Evolutionary conservation across 495 filamentous ascomycete species (phyloP), one percentile per base, ranked within the genome.

Genomic region (Penicillium antarcticum): DNA sequence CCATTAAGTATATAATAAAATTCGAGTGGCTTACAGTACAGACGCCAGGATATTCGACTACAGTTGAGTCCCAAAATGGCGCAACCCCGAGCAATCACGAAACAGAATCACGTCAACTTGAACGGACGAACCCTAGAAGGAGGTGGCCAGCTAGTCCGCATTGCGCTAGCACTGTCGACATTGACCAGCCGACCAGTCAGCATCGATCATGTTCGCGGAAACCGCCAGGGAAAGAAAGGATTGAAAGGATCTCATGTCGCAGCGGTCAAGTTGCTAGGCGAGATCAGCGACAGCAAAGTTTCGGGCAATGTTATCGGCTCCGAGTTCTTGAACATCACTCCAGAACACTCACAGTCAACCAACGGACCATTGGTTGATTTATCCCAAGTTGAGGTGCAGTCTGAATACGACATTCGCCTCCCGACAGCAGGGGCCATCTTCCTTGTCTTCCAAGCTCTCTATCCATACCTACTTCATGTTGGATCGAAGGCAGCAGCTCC

Each of bases 121-220:
- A 86, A 90, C 54, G 88, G 88, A 31, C 67, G 78, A 38, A 87
- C 81, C 1, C 87, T 92, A 11, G 91, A 95, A 72, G 90, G 91
- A 33, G 91, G 90, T 26, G 91, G 90, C 8, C 90, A 96, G 65
- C 73, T 96, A 1, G 78, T 94, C 24, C 81, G 91, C 39, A 76
- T 88, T 37, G 87, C 88, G 1, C 67, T 88, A 26, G 80, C 79
- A 9, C 68, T 95, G 1, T 83, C 89, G 0, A 81, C 87, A 0
- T 72, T 95, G 5, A 86, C 84, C 7, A 68, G 75, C 5, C 76
- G 70, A 7, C 81, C 89, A 5, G 72, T 95, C 40, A 73, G 75
- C 36, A 83, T 96, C 39, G 70, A 78, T 24, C 60, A 88, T 56
- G 83, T 94, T 14, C 79, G 91, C 14, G 88, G 82, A 16, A 91